Evolutionary conservation across 2,329 filamentous ascomycete genomes (phyloP).

Genomic region (Metarhizium brunneum): DNA sequence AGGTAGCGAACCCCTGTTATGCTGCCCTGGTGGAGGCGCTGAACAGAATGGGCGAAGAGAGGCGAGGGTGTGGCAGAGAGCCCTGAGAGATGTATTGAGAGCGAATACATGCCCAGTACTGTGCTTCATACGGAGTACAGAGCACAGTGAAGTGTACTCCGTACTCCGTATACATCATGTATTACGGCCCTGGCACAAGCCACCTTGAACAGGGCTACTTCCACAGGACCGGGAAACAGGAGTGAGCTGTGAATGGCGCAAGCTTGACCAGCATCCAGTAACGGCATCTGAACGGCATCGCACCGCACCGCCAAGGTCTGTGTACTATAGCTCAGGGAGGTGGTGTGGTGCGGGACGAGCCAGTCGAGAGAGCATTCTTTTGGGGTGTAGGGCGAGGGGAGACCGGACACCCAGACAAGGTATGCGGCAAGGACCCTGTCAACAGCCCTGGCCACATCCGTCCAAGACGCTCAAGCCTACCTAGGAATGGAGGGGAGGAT

Average conservation of each 20-base stretch:
- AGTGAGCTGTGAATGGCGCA: neutral
- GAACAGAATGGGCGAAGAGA: neutral
- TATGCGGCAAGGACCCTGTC: conserved; percentile 1
- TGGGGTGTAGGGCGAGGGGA: neutral
- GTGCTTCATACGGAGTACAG: neutral
- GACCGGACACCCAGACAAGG: neutral
- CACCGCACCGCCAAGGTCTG: neutral
- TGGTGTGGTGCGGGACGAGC: neutral
- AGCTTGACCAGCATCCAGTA: neutral
- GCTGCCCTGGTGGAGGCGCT: neutral
- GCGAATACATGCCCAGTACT: neutral
- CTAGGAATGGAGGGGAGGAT: neutral
- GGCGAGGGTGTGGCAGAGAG: neutral
- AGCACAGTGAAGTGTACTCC: neutral
- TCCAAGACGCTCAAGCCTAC: neutral
- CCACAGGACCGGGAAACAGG: neutral
- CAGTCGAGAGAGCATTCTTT: neutral
- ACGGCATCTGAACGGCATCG: neutral
- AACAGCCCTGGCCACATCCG: neutral
- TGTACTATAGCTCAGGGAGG: neutral
- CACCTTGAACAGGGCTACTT: neutral
- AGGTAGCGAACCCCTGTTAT: conserved; percentile 3
- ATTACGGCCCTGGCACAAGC: neutral
- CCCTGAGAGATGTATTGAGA: neutral
- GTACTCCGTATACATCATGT: neutral